Evolutionary conservation across 768 basidiomycete genomes (phyloP).

Genomic region (Auriscalpium microsporum): DNA sequence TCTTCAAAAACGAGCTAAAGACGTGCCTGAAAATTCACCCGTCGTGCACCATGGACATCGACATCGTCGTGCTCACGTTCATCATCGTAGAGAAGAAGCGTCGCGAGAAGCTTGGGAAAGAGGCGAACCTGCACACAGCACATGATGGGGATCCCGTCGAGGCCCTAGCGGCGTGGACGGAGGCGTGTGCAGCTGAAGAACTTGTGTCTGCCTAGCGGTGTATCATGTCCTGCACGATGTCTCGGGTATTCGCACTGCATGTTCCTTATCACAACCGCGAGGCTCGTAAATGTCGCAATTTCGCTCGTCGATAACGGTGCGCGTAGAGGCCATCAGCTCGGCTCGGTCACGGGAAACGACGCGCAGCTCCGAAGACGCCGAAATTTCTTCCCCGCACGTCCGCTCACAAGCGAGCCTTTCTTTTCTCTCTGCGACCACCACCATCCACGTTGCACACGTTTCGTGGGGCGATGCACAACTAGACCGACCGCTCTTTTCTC

Average conservation of each 20-base stretch:
- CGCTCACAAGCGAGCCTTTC: not conserved
- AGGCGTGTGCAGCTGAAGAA: slow-evolving; percentile 2
- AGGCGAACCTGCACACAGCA: slow-evolving; percentile 11
- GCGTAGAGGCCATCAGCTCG: too few species aligned
- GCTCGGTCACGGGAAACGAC: too few species aligned
- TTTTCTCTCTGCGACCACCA: not conserved
- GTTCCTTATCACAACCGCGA: too few species aligned
- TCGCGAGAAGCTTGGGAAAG: slow-evolving; percentile 26
- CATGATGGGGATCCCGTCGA: slow-evolving; percentile 16
- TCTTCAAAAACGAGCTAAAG: slow-evolving; percentile 41
- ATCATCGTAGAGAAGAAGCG: slow-evolving; percentile 49
- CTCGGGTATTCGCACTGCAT: too few species aligned
- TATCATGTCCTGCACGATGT: too few species aligned
- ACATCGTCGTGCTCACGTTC: slow-evolving; percentile 46
- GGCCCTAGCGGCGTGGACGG: slow-evolving; percentile 18
- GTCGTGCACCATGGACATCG: slow-evolving; percentile 35
- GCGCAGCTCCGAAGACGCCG: too few species aligned
- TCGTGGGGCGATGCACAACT: not conserved
- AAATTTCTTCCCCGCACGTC: too few species aligned
- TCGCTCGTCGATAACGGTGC: too few species aligned
- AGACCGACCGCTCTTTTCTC: not conserved
- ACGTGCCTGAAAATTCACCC: slow-evolving; percentile 39
- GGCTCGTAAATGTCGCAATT: too few species aligned
- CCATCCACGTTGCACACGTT: not conserved
- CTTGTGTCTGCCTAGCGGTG: not conserved